Base-by-base conservation (phyloP, 768 basidiomycete species). In the Boletus sp. region DNA sequence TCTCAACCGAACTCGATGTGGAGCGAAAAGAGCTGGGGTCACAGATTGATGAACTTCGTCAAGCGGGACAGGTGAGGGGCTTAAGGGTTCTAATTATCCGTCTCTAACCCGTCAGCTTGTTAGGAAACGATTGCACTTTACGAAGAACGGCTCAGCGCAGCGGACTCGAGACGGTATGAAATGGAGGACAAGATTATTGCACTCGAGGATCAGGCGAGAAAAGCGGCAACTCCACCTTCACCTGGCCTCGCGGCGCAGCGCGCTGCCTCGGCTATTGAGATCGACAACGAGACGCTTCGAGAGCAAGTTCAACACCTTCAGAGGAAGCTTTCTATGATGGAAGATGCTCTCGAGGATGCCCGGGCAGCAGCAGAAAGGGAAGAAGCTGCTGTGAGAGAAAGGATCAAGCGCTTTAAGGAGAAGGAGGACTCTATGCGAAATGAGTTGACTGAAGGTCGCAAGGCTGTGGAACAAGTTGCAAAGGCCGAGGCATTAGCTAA, bases 51-150 rank as follows among this genome's bases (percentile, higher is more conserved):
- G 90, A 93, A 64, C 79, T 98, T 39, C 80, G 92, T 32, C 78
- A 81, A 58, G 96, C 95, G 25, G 95, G 95, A 34, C 91, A 95
- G 77, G 92, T 91, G 64, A 61, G 77, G 56, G 21, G 13, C 23
- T 47, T 43, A 29, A 29, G 17, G 30, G 11, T 47, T 38, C 46
- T 19, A 52, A 32, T 17, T 30, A 14, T 38, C 29, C 21, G 19
- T 19, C 13, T 41, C 51, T 43, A 19, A 59, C 27, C 15, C 15
- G 51, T 48, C 21, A 50, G 53, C 13, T 45, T 48, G 45, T 45
- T 25, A 94, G 90, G 92, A 93, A 83, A 93, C 94, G 0, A 97
- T 97, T 55, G 90, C 91, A 19, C 78, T 97, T 11, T 98, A 98
- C 65, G 96, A 99, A 73, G 92, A 94, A 65, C 83, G 87, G 35